phyloP scores from a whole-genome alignment of 495 filamentous ascomycete species.

The Hypoxylon lienhwacheense region DNA sequence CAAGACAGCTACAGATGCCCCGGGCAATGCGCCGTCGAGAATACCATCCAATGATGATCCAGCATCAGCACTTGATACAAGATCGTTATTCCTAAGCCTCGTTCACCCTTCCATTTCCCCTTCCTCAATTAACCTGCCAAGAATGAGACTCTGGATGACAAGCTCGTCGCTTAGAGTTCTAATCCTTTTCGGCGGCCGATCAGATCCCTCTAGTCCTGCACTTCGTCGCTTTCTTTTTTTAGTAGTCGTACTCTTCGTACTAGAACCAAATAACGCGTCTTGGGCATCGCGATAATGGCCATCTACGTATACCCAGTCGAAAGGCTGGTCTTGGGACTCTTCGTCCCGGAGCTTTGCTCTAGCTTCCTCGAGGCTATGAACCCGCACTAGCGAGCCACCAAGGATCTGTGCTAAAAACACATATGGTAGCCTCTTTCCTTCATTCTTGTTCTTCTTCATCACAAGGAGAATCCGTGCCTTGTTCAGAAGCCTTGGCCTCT shows the following conservation, averaged over 20 bases:
- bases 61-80: not conserved
- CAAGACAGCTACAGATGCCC: slow-evolving; percentile 11
- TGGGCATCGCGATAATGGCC: slow-evolving; percentile 39
- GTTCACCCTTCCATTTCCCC: slow-evolving; percentile 47
- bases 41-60: slow-evolving; percentile 9
- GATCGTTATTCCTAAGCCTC: not conserved
- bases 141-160: slow-evolving; percentile 89
- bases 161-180: slow-evolving; percentile 78
- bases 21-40: slow-evolving; percentile 17
- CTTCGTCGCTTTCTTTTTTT: slow-evolving; percentile 53
- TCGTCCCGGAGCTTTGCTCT: slow-evolving; percentile 57
- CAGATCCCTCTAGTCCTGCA: slow-evolving; percentile 35
- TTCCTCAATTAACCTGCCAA: slow-evolving; percentile 75
- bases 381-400: slow-evolving; percentile 69
- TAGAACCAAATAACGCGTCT: slow-evolving; percentile 26
- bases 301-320: slow-evolving; percentile 84
- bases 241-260: slow-evolving; percentile 24
- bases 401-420: slow-evolving; percentile 77
- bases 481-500: slow-evolving; percentile 63
- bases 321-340: slow-evolving; percentile 53
- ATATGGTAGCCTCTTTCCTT: slow-evolving; percentile 59
- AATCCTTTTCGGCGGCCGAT: slow-evolving; percentile 51
- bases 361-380: slow-evolving; percentile 64
- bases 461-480: slow-evolving; percentile 75
- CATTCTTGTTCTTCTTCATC: slow-evolving; percentile 65